phyloP scores from a whole-genome alignment of 1,284 basidiomycete genomes.

The Ustilago shanxiensis region DNA sequence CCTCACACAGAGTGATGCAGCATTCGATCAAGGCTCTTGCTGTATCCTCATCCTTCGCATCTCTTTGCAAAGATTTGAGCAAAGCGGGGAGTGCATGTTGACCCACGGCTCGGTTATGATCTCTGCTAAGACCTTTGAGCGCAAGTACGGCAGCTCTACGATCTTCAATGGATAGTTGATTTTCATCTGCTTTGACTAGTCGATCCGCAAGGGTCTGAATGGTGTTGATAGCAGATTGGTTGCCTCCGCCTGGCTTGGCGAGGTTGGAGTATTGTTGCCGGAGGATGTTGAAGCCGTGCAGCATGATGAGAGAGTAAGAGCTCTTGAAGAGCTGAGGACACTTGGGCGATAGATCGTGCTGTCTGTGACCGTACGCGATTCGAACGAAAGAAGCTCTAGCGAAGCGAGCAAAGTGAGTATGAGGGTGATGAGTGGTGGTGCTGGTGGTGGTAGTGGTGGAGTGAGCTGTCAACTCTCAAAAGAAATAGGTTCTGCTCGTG shows the following conservation, averaged over 20 bases:
- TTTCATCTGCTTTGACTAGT: conserved; percentile 71
- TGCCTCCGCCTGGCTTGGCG: conserved; percentile 59
- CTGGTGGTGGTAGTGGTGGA: background rate
- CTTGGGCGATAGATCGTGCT: too few relatives aligned
- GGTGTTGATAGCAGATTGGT: conserved; percentile 84
- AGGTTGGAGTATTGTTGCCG: conserved; percentile 66
- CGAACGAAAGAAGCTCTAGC: background rate
- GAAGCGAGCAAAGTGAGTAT: background rate
- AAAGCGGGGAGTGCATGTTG: conserved; percentile 59
- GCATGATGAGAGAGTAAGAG: conserved; percentile 46
- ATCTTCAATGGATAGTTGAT: conserved; percentile 74
- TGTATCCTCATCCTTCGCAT: conserved; percentile 62
- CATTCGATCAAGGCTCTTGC: conserved; percentile 58
- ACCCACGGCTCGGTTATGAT: conserved; percentile 79
- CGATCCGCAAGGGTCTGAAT: conserved; percentile 88
- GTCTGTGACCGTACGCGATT: too few relatives aligned
- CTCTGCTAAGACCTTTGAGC: conserved; percentile 89
- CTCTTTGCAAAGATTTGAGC: conserved; percentile 47
- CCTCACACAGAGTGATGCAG: conserved; percentile 62
- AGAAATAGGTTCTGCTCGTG: too few relatives aligned
- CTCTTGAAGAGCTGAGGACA: background rate
- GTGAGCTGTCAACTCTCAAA: conserved; percentile 1
- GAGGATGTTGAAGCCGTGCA: conserved; percentile 68
- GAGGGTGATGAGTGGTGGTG: background rate
- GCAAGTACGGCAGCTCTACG: conserved; percentile 89